Evolutionary conservation across 768 basidiomycete genomes (phyloP).

Genomic region (Cubamyces sp.): DNA sequence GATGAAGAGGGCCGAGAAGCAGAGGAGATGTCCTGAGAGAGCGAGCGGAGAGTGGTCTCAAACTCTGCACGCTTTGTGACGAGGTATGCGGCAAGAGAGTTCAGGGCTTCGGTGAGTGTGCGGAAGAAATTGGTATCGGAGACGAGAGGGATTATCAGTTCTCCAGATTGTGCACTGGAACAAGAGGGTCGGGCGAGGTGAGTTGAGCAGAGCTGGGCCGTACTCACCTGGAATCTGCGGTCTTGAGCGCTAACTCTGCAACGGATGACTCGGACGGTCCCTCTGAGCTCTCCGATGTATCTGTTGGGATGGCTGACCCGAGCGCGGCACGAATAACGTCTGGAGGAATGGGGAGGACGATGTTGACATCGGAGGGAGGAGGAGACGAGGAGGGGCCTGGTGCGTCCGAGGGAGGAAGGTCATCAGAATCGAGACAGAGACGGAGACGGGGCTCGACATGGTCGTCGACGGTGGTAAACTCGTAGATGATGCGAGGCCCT

Average conservation of each 20-base stretch:
- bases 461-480: constrained; percentile 52
- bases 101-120: constrained; percentile 63
- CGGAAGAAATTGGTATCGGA: constrained; percentile 83
- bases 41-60: constrained; percentile 46
- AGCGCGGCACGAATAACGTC: constrained; percentile 5
- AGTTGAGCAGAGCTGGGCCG: constrained; percentile 10
- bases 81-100: constrained; percentile 58
- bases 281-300: neutral
- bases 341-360: constrained; percentile 6
- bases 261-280: neutral
- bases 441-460: constrained; percentile 61
- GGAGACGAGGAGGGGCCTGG: constrained; percentile 1
- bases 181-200: constrained; percentile 13
- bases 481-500: constrained; percentile 52
- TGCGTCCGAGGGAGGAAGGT: neutral
- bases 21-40: constrained; percentile 45
- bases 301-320: neutral
- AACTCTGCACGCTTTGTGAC: constrained; percentile 55
- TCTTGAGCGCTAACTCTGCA: neutral
- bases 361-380: neutral
- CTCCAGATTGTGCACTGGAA: constrained; percentile 30
- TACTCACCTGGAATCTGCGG: neutral
- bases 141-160: constrained; percentile 78
- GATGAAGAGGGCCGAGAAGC: constrained; percentile 39
- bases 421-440: constrained; percentile 45